Percentiles rank a stretch among this genome's conserved stretches.
Evolutionary conservation across 176 grass and related monocot species (phyloP).

Genomic region (Hordeum vulgare): DNA sequence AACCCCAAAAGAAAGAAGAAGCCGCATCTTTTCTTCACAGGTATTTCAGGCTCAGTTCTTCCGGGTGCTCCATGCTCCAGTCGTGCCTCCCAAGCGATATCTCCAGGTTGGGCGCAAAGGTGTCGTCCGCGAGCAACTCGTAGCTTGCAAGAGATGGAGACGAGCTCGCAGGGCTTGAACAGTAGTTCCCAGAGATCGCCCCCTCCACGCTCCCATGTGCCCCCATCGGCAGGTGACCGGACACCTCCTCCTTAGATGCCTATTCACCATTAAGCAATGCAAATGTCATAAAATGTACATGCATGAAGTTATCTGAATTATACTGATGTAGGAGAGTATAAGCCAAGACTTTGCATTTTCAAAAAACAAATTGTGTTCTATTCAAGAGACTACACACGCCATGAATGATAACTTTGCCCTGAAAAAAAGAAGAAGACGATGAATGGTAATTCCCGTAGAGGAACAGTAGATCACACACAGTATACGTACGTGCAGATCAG

Average conservation of each 20-base stretch:
- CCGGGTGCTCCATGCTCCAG: conserved; percentile 36
- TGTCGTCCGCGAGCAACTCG: conserved; percentile 28
- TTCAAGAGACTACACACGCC: background rate
- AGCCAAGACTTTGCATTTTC: too few relatives aligned
- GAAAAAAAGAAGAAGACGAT: background rate
- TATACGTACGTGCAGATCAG: background rate
- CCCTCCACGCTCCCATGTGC: conserved; percentile 10
- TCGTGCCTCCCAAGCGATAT: conserved; percentile 75
- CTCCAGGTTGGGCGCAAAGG: conserved; percentile 52
- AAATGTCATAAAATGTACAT: background rate
- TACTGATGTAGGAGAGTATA: too few relatives aligned
- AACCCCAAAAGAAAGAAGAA: background rate
- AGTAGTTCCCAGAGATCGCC: background rate
- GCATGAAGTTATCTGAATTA: background rate
- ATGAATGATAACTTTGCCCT: background rate
- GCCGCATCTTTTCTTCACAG: background rate
- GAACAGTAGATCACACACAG: background rate
- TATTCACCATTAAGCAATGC: background rate
- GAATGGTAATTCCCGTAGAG: background rate
- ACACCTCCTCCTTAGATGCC: conserved; percentile 20
- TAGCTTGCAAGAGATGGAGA: conserved; percentile 23
- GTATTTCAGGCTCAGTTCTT: conserved; percentile 38
- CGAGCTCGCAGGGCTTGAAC: conserved; percentile 29
- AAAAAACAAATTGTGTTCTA: background rate
- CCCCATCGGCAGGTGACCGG: conserved; percentile 11